phyloP scores from a whole-genome alignment of 108 stramenopile genomes.

The Conticribra guillardii region DNA sequence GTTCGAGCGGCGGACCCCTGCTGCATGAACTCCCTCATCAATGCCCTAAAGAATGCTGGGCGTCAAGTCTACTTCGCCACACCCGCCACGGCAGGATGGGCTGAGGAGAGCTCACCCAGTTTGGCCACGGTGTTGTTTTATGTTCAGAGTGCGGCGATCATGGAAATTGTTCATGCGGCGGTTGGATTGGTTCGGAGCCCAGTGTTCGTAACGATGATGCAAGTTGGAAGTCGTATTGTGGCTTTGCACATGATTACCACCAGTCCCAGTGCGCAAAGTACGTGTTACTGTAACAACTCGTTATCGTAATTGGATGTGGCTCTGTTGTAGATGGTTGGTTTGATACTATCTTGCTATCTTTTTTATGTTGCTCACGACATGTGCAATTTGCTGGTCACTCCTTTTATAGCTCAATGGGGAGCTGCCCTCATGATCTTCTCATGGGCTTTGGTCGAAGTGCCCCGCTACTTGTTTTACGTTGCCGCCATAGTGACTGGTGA shows the following conservation, averaged over 20 bases:
- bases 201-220: conserved; percentile 89
- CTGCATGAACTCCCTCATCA: conserved; percentile 3
- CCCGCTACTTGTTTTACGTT: conserved; percentile 96
- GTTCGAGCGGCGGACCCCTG: conserved; percentile 20
- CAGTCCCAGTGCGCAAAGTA: conserved; percentile 78
- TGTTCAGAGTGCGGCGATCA: conserved; percentile 78
- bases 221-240: conserved; percentile 88
- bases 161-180: conserved; percentile 93
- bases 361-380: not conserved
- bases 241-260: conserved; percentile 74
- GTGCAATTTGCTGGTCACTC: not conserved
- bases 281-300: conserved; percentile 22
- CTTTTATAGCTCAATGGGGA: conserved; percentile 76
- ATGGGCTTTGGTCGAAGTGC: conserved; percentile 91
- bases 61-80: conserved; percentile 35
- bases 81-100: conserved; percentile 55
- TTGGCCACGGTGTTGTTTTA: conserved; percentile 53
- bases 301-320: no score
- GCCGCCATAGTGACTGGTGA: conserved; percentile 84
- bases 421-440: conserved; percentile 87
- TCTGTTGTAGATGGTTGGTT: no score
- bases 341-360: no score
- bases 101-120: conserved; percentile 16
- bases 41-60: conserved; percentile 23
- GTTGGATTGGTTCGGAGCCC: conserved; percentile 93